Evolutionary conservation across 768 basidiomycete genomes (phyloP).

Genomic region (Cystobasidiopsis lactophilus): DNA sequence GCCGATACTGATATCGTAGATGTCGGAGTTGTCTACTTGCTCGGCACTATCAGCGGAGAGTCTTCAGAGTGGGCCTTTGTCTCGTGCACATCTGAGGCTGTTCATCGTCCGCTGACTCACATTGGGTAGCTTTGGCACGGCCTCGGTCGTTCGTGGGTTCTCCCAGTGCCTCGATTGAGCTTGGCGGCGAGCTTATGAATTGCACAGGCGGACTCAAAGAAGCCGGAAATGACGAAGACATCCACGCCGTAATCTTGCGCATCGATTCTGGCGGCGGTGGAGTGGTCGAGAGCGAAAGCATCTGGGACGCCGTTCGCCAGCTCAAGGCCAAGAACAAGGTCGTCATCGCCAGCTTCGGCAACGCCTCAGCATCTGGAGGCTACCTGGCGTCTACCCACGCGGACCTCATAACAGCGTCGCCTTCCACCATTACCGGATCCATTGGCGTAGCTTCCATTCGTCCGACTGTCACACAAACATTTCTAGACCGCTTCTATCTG

Average conservation of each 20-base stretch:
- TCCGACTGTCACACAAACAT: slow-evolving; percentile 16
- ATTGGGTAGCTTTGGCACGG: slow-evolving; percentile 8
- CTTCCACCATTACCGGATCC: slow-evolving; percentile 19
- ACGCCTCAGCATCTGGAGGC: slow-evolving; percentile 18
- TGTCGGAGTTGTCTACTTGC: slow-evolving; percentile 19
- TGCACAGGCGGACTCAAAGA: too few species aligned
- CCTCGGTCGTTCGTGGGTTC: slow-evolving; percentile 17
- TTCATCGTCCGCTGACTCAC: neutral
- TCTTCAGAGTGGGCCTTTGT: slow-evolving; percentile 9
- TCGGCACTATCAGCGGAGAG: slow-evolving; percentile 18
- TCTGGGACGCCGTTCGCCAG: slow-evolving; percentile 19
- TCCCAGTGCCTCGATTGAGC: too few species aligned
- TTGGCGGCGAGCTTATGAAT: too few species aligned
- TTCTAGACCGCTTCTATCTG: slow-evolving; percentile 20
- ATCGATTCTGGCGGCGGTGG: slow-evolving; percentile 20
- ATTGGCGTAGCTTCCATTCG: slow-evolving; percentile 13
- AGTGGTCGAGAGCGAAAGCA: slow-evolving; percentile 19
- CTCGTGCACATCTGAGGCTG: neutral
- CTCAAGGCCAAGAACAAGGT: slow-evolving; percentile 17
- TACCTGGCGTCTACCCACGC: slow-evolving; percentile 16
- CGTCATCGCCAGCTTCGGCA: slow-evolving; percentile 19
- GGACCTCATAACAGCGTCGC: slow-evolving; percentile 18
- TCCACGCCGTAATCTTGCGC: slow-evolving; percentile 19
- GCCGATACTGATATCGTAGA: slow-evolving; percentile 10
- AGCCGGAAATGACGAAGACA: slow-evolving; percentile 17